Conservation (phyloP, 2,329 filamentous ascomycete genomes). For the Cephalotrichum gorgonifer region DNA sequence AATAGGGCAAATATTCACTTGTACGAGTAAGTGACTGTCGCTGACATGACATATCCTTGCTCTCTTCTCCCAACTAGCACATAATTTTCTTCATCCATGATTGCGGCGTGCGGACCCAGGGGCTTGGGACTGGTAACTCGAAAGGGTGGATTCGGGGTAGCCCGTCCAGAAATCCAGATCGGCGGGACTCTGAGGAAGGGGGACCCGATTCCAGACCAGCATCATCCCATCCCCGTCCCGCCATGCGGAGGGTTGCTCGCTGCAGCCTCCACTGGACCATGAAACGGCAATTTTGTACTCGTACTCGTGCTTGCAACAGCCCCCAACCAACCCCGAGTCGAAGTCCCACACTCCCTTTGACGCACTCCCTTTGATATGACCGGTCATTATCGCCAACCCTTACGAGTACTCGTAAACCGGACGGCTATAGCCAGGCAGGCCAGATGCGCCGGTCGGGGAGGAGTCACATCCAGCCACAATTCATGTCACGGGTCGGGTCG, state of each 20-base stretch:
- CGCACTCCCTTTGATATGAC: background rate
- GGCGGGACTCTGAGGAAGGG: background rate
- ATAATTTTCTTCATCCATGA: too few relatives aligned
- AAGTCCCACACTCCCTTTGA: too few relatives aligned
- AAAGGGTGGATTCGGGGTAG: background rate
- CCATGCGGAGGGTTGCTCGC: too few relatives aligned
- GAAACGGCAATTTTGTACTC: too few relatives aligned
- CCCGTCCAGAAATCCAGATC: background rate
- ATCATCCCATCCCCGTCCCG: background rate
- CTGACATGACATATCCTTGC: background rate
- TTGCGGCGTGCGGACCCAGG: background rate
- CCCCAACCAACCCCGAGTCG: background rate
- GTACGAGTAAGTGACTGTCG: too few relatives aligned
- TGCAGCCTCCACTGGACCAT: too few relatives aligned
- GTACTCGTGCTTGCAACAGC: too few relatives aligned
- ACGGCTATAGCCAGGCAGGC: too few relatives aligned
- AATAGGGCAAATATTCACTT: background rate
- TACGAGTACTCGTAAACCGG: too few relatives aligned
- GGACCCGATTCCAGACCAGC: background rate
- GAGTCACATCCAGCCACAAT: background rate
- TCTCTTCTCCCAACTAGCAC: too few relatives aligned
- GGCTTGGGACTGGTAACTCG: background rate
- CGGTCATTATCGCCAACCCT: background rate
- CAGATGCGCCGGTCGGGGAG: background rate
- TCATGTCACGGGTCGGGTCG: background rate